Evolutionary conservation across 306 rosid genomes (phyloP).

Genomic region (Erythrophleum fordii): DNA sequence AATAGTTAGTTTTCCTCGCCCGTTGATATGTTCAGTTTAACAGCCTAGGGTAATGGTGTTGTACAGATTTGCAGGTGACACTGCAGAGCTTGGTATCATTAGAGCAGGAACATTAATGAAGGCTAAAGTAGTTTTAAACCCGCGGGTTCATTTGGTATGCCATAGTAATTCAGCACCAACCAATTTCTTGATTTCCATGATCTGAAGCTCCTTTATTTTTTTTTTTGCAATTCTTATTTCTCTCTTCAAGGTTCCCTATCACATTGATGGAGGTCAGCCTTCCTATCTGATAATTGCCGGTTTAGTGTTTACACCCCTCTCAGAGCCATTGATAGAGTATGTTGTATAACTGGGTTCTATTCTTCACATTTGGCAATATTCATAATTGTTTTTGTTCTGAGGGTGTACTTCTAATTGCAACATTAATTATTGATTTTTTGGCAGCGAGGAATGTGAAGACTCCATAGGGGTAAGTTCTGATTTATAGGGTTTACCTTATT

Average conservation of each 20-base stretch:
- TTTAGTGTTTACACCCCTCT: slow-evolving; percentile 97
- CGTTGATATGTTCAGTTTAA: slow-evolving; percentile 26
- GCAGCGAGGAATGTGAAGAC: slow-evolving; percentile 96
- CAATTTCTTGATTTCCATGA: slow-evolving; percentile 31
- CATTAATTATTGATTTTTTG: slow-evolving; percentile 38
- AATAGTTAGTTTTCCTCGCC: slow-evolving; percentile 1
- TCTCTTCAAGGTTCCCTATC: slow-evolving; percentile 79
- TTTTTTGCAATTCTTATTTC: slow-evolving; percentile 18
- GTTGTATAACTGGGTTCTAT: slow-evolving; percentile 36
- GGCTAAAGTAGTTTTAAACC: slow-evolving; percentile 66
- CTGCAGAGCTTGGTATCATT: slow-evolving; percentile 85
- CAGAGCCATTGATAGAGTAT: slow-evolving; percentile 95
- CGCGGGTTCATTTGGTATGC: slow-evolving; percentile 91
- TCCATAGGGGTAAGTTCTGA: slow-evolving; percentile 75
- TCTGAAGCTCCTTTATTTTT: slow-evolving; percentile 47
- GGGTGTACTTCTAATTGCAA: slow-evolving; percentile 12
- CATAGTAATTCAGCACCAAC: slow-evolving; percentile 26
- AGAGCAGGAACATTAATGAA: slow-evolving; percentile 74
- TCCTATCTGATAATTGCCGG: slow-evolving; percentile 94
- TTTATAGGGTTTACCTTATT: slow-evolving; percentile 7
- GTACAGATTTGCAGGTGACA: slow-evolving; percentile 93
- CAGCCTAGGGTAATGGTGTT: slow-evolving; percentile 34
- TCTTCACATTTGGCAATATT: slow-evolving; percentile 24
- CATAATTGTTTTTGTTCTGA: neutral
- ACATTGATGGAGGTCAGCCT: slow-evolving; percentile 86